These are phyloP conservation scores for Platanthera guangdongensis DNA, from an alignment of 106 monocot species.

Conservation along the genomic window DNA sequence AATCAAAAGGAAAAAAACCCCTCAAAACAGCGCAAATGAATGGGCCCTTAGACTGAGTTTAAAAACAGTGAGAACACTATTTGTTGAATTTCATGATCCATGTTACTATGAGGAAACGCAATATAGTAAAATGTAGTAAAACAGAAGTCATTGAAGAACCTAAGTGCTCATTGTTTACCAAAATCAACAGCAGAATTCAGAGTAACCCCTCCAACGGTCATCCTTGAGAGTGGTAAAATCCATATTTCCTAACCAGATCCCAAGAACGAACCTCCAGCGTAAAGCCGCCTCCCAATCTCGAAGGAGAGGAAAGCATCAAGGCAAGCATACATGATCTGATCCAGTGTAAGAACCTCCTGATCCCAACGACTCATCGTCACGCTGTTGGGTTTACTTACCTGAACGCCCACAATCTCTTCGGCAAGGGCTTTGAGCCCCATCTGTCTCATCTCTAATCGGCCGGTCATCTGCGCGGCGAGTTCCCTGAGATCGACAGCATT, in stretches of 20 bases:
- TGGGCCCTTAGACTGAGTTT: no score
- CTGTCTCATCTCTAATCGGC: slow-evolving; percentile 18
- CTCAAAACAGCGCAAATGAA: no score
- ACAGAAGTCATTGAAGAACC: neutral
- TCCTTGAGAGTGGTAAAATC: neutral
- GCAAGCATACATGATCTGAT: slow-evolving; percentile 43
- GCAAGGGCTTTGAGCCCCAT: slow-evolving; percentile 35
- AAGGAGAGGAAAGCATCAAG: slow-evolving; percentile 58
- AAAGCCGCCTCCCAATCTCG: slow-evolving; percentile 39
- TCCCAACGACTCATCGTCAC: slow-evolving; percentile 46
- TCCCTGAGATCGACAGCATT: slow-evolving; percentile 34
- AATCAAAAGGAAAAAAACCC: no score
- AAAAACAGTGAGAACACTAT: no score
- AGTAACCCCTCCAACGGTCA: neutral
- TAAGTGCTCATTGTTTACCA: neutral
- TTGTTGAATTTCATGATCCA: neutral
- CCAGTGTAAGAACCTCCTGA: slow-evolving; percentile 11
- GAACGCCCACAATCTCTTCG: slow-evolving; percentile 26
- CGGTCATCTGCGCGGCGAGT: slow-evolving; percentile 22
- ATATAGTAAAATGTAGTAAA: neutral
- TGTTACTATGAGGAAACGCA: neutral
- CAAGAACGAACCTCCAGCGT: neutral
- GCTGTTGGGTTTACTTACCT: slow-evolving; percentile 22
- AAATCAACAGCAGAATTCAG: neutral
- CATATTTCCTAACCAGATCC: neutral